Evolutionary conservation across 2,329 filamentous ascomycete genomes (phyloP).

Genomic region (Trichoderma guizhouense): DNA sequence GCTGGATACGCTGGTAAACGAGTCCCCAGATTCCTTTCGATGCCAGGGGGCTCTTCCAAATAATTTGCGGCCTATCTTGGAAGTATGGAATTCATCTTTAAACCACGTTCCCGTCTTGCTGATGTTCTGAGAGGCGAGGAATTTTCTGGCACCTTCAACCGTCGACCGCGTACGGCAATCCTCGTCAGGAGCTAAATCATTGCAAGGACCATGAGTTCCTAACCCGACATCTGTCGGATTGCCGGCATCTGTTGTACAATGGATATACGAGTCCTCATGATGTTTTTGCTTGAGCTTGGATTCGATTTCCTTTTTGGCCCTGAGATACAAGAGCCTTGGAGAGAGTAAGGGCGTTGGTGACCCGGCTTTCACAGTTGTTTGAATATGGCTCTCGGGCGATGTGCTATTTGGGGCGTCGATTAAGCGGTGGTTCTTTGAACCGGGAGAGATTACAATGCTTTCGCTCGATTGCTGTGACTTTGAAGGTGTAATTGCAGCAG

Average conservation of each 20-base stretch:
- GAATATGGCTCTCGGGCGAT: neutral
- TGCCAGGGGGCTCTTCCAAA: conserved; percentile 42
- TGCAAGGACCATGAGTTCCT: neutral
- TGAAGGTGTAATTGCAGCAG: neutral
- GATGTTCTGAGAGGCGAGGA: conserved; percentile 21
- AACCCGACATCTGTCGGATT: neutral
- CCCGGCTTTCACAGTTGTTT: neutral
- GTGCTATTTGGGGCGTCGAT: neutral
- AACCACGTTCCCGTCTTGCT: conserved; percentile 28
- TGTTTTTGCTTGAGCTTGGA: conserved; percentile 22
- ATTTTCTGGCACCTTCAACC: conserved; percentile 21
- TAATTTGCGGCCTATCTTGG: conserved; percentile 34
- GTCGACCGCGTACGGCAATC: conserved; percentile 9
- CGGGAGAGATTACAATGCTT: conserved; percentile 11
- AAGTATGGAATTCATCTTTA: conserved; percentile 32
- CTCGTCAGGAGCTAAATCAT: conserved; percentile 7
- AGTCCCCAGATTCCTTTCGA: conserved; percentile 38
- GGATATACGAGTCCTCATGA: neutral
- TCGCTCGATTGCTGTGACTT: conserved; percentile 19
- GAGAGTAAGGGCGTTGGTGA: neutral
- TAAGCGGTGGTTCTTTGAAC: neutral
- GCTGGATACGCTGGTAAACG: conserved; percentile 39
- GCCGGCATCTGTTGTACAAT: neutral
- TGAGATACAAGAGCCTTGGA: conserved; percentile 20
- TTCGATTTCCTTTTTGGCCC: conserved; percentile 26